Conservation (phyloP, 164 flowering plant genomes). For the Chimonanthus praecox region DNA sequence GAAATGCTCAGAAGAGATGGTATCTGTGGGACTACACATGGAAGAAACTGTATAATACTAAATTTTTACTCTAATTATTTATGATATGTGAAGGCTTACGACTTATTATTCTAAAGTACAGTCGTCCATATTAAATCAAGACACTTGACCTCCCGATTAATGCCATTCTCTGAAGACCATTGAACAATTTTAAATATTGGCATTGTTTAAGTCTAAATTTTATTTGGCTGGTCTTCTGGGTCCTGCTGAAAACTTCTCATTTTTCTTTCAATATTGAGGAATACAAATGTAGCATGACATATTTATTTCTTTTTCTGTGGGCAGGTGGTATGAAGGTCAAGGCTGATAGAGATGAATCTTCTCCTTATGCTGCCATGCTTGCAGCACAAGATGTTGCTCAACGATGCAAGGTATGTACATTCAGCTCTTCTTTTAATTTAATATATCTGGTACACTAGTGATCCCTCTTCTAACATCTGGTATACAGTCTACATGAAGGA, state of each 20-base stretch:
- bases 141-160: too few species aligned
- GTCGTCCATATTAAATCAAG: too few species aligned
- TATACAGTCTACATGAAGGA: too few species aligned
- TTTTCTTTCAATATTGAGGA: not conserved
- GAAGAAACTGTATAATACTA: not conserved
- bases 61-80: not conserved
- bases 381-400: conserved; percentile 86
- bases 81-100: not conserved
- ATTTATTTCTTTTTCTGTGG: not conserved
- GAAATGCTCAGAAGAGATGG: not conserved
- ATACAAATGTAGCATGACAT: not conserved
- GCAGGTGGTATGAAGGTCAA: conserved; percentile 94
- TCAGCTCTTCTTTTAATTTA: not conserved
- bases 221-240: not conserved
- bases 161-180: not conserved
- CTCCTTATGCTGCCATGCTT: conserved; percentile 93
- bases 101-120: not conserved
- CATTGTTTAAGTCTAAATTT: not conserved
- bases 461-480: too few species aligned
- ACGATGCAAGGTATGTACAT: conserved; percentile 62
- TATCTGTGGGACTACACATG: not conserved
- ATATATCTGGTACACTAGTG: not conserved
- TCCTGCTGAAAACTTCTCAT: too few species aligned
- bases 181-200: not conserved
- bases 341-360: conserved; percentile 89